Evolutionary conservation across 73 alveolate genomes (phyloP).

Genomic region (Symbiodinium natans): DNA sequence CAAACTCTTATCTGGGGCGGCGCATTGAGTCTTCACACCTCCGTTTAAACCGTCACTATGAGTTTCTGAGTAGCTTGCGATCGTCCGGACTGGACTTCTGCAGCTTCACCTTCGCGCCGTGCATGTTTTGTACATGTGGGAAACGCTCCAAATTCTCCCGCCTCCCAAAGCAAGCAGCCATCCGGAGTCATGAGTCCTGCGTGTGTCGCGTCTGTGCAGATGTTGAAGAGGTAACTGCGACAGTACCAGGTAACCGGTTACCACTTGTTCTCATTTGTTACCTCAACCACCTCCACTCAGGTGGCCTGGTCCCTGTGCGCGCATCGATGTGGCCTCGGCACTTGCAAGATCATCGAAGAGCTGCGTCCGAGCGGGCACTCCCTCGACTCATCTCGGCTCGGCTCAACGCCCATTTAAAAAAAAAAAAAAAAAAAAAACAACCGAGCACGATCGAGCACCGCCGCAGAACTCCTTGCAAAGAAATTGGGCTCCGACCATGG

Average conservation of each 20-base stretch:
- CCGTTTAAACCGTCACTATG: no score
- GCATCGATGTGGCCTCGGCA: background rate
- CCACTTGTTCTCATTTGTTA: background rate
- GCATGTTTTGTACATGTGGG: no score
- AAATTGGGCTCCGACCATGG: background rate
- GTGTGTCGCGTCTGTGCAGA: no score
- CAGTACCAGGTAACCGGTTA: background rate
- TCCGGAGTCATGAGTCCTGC: conserved; percentile 28
- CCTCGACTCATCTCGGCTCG: background rate
- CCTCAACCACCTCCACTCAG: no score
- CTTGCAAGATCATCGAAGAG: no score
- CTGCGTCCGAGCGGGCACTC: background rate
- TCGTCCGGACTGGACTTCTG: background rate
- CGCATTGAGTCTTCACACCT: no score
- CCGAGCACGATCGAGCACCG: background rate
- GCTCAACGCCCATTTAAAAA: background rate
- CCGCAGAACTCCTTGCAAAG: no score
- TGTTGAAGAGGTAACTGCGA: background rate
- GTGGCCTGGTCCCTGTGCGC: background rate
- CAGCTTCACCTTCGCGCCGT: background rate
- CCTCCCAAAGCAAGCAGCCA: conserved; percentile 67
- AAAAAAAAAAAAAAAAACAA: no score
- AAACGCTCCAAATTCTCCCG: no score
- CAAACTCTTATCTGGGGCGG: no score
- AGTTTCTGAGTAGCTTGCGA: background rate